Evolutionary conservation across 352 stramenopile species (phyloP).

Genomic region (Aphanomyces stellatus): DNA sequence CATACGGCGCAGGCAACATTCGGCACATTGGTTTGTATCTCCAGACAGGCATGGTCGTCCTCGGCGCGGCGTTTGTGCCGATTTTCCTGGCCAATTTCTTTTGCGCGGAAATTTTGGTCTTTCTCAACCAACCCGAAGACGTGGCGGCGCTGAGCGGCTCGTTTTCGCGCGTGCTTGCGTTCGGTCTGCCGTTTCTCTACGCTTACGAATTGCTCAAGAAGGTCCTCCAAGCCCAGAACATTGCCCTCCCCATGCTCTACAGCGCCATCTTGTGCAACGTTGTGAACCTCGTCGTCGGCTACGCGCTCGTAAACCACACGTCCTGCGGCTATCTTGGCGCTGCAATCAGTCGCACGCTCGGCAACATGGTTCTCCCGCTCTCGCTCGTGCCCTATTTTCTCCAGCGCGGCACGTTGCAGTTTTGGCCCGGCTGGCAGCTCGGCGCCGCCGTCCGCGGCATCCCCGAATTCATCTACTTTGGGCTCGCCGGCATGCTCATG

Average conservation of each 20-base stretch:
- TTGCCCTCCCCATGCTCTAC: slow-evolving; percentile 76
- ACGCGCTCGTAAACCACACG: slow-evolving; percentile 82
- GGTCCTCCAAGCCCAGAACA: slow-evolving; percentile 79
- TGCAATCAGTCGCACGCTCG: slow-evolving; percentile 41
- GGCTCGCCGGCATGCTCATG: slow-evolving; percentile 73
- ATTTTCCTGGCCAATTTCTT: slow-evolving; percentile 63
- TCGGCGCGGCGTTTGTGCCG: slow-evolving; percentile 47
- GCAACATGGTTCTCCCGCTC: slow-evolving; percentile 38
- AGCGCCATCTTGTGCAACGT: slow-evolving; percentile 66
- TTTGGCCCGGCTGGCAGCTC: slow-evolving; percentile 70
- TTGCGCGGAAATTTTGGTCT: slow-evolving; percentile 64
- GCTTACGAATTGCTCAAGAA: slow-evolving; percentile 77
- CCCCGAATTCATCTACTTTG: slow-evolving; percentile 67
- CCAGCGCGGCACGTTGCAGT: slow-evolving; percentile 47
- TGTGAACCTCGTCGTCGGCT: slow-evolving; percentile 69
- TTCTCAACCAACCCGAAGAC: slow-evolving; percentile 52
- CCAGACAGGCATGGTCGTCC: slow-evolving; percentile 70
- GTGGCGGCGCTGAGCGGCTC: slow-evolving; percentile 58
- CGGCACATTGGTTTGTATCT: slow-evolving; percentile 82
- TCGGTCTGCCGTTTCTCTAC: slow-evolving; percentile 74
- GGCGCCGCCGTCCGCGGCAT: slow-evolving; percentile 49
- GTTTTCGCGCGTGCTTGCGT: slow-evolving; percentile 60
- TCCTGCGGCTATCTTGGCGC: slow-evolving; percentile 62
- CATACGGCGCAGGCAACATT: slow-evolving; percentile 77
- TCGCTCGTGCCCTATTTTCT: slow-evolving; percentile 61